Evolutionary conservation across 306 rosid species (phyloP).

Genomic region (Rosa chinensis): DNA sequence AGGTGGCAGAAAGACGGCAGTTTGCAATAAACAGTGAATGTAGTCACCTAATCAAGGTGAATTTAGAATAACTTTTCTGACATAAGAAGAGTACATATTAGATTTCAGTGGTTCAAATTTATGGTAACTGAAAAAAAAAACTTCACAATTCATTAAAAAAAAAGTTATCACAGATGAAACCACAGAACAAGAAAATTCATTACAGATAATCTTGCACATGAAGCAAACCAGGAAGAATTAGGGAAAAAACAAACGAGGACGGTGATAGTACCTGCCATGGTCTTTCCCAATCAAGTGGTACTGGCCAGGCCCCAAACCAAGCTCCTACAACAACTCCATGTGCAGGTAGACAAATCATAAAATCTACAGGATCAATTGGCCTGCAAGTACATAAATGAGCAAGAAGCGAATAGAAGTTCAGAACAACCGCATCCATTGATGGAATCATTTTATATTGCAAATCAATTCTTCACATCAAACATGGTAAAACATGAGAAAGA

Average conservation of each 20-base stretch:
- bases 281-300: constrained; percentile 99
- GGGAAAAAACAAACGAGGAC: not conserved
- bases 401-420: not conserved
- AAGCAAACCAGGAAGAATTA: not conserved
- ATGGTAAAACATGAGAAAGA: constrained; percentile 19
- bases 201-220: not conserved
- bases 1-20: not conserved
- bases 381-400: constrained; percentile 37
- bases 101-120: not conserved
- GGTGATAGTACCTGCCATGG: constrained; percentile 76
- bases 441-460: not conserved
- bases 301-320: constrained; percentile 97
- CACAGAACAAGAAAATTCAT: not conserved
- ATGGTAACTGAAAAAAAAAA: not conserved
- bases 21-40: not conserved
- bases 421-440: not conserved
- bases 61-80: not conserved
- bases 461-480: not conserved
- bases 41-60: not conserved
- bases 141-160: not conserved
- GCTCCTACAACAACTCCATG: constrained; percentile 89
- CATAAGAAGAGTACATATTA: not conserved
- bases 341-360: constrained; percentile 75
- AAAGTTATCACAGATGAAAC: too few relatives aligned
- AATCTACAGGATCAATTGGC: constrained; percentile 60